These are phyloP conservation scores for Euphrasia arctica DNA, from an alignment of 305 asterid genomes.

Conservation along the genomic window DNA sequence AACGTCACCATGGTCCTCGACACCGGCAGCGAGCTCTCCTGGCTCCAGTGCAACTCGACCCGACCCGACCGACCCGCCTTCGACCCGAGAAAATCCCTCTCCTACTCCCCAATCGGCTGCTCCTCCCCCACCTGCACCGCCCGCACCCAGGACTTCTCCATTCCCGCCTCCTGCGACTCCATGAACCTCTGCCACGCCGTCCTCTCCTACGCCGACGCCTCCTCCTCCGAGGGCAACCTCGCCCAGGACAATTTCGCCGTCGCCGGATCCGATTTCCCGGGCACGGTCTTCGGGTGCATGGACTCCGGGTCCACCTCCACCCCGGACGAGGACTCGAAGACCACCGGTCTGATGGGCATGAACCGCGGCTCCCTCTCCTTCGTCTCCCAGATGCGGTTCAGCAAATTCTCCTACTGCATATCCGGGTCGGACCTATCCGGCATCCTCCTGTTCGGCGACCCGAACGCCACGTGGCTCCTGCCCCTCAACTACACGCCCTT, in stretches of 20 bases:
- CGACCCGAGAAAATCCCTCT: slow-evolving; percentile 41
- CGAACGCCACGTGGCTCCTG: slow-evolving; percentile 49
- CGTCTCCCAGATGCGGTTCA: slow-evolving; percentile 74
- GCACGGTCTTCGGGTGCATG: slow-evolving; percentile 77
- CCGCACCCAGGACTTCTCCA: slow-evolving; percentile 70
- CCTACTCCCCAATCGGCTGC: slow-evolving; percentile 60
- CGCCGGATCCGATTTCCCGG: slow-evolving; percentile 53
- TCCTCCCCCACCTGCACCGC: slow-evolving; percentile 64
- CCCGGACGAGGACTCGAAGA: slow-evolving; percentile 59
- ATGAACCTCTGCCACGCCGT: slow-evolving; percentile 63
- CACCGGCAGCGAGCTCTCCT: slow-evolving; percentile 89
- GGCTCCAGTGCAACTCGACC: slow-evolving; percentile 70
- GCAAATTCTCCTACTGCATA: slow-evolving; percentile 75
- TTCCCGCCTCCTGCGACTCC: slow-evolving; percentile 80
- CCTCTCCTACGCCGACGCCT: slow-evolving; percentile 66
- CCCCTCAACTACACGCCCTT: slow-evolving; percentile 74
- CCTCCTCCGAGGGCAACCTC: slow-evolving; percentile 69
- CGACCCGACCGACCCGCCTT: slow-evolving; percentile 42
- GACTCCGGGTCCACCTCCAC: slow-evolving; percentile 62
- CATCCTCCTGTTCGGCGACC: slow-evolving; percentile 51
- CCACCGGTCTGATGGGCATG: slow-evolving; percentile 91
- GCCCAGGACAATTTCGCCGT: slow-evolving; percentile 52
- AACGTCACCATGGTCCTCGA: slow-evolving; percentile 90
- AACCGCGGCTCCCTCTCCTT: slow-evolving; percentile 79
- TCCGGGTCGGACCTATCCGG: slow-evolving; percentile 66